Conservation (phyloP, 2,329 filamentous ascomycete species). For the Harringtonia lauricola region DNA sequence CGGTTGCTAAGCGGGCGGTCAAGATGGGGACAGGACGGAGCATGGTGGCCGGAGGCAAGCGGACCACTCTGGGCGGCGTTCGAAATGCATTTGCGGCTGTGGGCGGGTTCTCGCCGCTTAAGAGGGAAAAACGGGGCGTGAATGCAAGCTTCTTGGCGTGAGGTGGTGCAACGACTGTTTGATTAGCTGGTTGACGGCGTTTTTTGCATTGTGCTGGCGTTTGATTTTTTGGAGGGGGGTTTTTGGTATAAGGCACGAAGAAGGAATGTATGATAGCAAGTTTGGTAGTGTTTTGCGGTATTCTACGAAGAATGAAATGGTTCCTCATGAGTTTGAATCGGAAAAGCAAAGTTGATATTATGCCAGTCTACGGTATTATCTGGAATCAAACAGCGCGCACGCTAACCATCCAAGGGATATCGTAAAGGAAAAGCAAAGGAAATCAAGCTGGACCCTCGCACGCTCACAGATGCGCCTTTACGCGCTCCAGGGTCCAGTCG, state of each 20-base stretch:
- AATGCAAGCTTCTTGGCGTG: conserved; percentile 47
- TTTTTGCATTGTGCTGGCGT: too few relatives aligned
- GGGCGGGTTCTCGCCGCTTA: conserved; percentile 56
- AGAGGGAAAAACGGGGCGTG: conserved; percentile 54
- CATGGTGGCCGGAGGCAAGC: conserved; percentile 15
- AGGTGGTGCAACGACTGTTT: background rate
- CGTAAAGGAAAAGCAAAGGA: too few relatives aligned
- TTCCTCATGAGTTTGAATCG: too few relatives aligned
- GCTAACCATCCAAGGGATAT: too few relatives aligned
- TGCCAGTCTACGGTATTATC: too few relatives aligned
- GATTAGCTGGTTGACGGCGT: background rate
- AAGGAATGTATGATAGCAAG: too few relatives aligned
- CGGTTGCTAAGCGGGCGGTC: conserved; percentile 12
- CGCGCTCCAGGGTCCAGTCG: conserved; percentile 29
- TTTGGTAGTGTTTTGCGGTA: too few relatives aligned
- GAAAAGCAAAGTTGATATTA: too few relatives aligned
- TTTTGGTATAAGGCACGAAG: too few relatives aligned
- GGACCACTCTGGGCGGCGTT: conserved; percentile 18
- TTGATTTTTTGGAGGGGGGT: background rate
- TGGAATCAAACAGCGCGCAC: too few relatives aligned
- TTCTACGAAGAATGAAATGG: too few relatives aligned
- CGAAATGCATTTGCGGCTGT: conserved; percentile 32
- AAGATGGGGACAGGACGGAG: conserved; percentile 11
- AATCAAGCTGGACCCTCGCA: background rate
- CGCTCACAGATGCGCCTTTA: conserved; percentile 16